These are phyloP conservation scores for Erythrophleum fordii DNA, from an alignment of 306 rosid species.

Conservation along the genomic window DNA sequence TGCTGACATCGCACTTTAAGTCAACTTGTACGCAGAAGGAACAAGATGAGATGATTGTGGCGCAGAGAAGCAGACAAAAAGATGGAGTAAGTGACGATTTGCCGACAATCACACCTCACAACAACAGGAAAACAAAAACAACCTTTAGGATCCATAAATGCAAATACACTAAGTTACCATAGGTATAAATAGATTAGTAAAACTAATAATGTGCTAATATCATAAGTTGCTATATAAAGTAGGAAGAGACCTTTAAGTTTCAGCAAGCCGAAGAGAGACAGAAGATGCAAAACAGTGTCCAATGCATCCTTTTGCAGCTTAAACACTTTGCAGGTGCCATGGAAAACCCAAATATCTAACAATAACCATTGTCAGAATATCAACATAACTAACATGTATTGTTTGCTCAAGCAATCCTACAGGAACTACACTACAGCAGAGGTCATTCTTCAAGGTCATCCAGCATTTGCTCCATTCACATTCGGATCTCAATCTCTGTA, in stretches of 20 bases:
- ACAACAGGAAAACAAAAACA: constrained; percentile 63
- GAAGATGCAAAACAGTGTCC: constrained; percentile 56
- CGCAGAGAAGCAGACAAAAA: constrained; percentile 70
- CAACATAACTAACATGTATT: constrained; percentile 60
- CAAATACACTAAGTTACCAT: constrained; percentile 40
- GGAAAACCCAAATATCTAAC: constrained; percentile 62
- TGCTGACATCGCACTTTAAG: constrained; percentile 41
- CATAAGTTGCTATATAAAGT: constrained; percentile 52
- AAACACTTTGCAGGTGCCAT: constrained; percentile 53
- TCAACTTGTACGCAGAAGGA: constrained; percentile 56
- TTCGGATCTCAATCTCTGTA: constrained; percentile 53
- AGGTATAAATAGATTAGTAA: constrained; percentile 21
- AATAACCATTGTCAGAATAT: constrained; percentile 59
- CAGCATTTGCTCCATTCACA: constrained; percentile 22
- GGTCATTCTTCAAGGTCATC: constrained; percentile 40
- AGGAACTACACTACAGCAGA: constrained; percentile 62
- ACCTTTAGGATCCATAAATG: constrained; percentile 50
- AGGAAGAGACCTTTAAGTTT: constrained; percentile 68
- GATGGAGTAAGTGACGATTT: constrained; percentile 59
- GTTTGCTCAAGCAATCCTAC: constrained; percentile 65
- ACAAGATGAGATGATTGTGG: constrained; percentile 64
- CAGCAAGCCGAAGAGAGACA: constrained; percentile 59
- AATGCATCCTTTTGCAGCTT: constrained; percentile 60
- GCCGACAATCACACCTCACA: constrained; percentile 82
- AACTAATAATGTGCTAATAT: constrained; percentile 37